These are phyloP conservation scores for Anastatica hierochuntica DNA, from an alignment of 345 rosid species.

Conservation along the genomic window DNA sequence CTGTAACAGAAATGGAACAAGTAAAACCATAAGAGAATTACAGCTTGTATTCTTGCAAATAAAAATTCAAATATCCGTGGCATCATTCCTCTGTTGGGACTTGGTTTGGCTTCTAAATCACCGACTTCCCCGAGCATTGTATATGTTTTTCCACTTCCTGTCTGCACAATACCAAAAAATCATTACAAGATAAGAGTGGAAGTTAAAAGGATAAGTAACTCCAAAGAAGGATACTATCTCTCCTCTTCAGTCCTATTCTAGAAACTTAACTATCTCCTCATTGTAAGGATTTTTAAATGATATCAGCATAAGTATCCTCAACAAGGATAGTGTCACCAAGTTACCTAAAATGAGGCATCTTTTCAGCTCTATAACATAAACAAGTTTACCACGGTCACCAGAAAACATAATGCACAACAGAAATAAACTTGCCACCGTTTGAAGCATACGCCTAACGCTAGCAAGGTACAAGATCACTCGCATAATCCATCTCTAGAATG, in stretches of 20 bases:
- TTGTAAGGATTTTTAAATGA: neutral
- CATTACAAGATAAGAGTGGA: neutral
- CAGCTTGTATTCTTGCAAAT: slow-evolving; percentile 94
- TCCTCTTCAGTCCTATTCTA: neutral
- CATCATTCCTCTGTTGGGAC: slow-evolving; percentile 83
- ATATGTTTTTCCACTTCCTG: slow-evolving; percentile 98
- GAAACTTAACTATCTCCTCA: neutral
- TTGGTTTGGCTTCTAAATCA: slow-evolving; percentile 73
- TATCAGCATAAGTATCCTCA: neutral
- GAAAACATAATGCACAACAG: too few relatives aligned
- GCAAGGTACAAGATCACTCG: neutral
- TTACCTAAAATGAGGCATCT: too few relatives aligned
- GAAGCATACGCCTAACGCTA: too few relatives aligned
- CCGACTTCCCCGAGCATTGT: slow-evolving; percentile 89
- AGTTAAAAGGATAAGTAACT: neutral
- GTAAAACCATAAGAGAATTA: slow-evolving; percentile 26
- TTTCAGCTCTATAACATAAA: too few relatives aligned
- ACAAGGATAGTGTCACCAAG: too few relatives aligned
- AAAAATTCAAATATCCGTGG: slow-evolving; percentile 93
- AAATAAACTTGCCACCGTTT: too few relatives aligned
- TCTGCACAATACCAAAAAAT: slow-evolving; percentile 40
- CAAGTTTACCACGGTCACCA: too few relatives aligned
- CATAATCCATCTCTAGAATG: neutral
- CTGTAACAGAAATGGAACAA: neutral
- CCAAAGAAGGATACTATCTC: too few relatives aligned